These are phyloP conservation scores for Curvularia lunata DNA, from an alignment of 2,329 filamentous ascomycete species.

Conservation along the genomic window DNA sequence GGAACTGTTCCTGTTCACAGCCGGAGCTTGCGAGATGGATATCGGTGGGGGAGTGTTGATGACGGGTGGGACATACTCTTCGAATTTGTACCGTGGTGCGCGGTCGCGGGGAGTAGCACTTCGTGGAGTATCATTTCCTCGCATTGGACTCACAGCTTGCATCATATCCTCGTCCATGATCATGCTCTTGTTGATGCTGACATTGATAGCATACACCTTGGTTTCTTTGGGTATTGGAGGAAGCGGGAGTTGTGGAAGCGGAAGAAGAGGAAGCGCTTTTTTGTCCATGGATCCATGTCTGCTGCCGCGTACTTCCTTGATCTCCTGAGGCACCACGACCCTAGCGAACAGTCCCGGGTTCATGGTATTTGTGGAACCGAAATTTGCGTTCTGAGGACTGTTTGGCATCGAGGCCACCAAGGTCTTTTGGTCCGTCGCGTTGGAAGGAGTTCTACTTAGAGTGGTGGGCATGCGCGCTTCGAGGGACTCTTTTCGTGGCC, in stretches of 20 bases:
- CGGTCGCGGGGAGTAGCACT: constrained; percentile 24
- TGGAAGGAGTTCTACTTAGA: constrained; percentile 25
- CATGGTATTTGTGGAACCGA: constrained; percentile 18
- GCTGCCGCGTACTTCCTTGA: constrained; percentile 10
- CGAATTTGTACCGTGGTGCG: constrained; percentile 30
- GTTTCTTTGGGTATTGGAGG: constrained; percentile 25
- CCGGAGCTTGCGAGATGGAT: constrained; percentile 11
- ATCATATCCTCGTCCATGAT: constrained; percentile 36
- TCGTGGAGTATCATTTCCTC: constrained; percentile 18
- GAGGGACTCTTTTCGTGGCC: constrained; percentile 18
- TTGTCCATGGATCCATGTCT: constrained; percentile 9
- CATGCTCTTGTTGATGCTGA: constrained; percentile 40
- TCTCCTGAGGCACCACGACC: constrained; percentile 12
- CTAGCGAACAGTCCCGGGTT: constrained; percentile 23
- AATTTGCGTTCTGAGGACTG: constrained; percentile 29
- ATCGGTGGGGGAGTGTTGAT: constrained; percentile 13
- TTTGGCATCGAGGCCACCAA: constrained; percentile 35
- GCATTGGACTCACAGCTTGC: constrained; percentile 22
- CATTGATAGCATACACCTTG: constrained; percentile 32
- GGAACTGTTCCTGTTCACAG: constrained; percentile 6
- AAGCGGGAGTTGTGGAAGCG: constrained; percentile 22
- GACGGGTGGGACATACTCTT: constrained; percentile 32
- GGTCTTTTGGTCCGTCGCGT: constrained; percentile 34
- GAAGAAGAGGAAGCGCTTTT: constrained; percentile 22
- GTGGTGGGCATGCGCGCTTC: constrained; percentile 18